Conservation (phyloP, 257 asterid genomes). For the Mentha longifolia region DNA sequence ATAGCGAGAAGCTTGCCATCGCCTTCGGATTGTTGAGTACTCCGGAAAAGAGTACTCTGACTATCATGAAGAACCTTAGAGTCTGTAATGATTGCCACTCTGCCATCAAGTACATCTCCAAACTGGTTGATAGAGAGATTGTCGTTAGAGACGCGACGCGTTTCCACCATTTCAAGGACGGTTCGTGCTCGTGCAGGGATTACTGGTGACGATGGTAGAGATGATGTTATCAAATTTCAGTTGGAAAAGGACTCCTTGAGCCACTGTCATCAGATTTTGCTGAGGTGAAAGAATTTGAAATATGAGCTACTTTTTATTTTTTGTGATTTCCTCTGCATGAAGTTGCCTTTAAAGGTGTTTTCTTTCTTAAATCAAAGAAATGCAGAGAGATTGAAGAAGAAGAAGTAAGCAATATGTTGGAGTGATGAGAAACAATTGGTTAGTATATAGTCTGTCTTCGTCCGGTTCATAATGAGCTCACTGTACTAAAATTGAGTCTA, state of each 20-base stretch:
- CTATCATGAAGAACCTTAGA: conserved; percentile 93
- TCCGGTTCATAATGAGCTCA: no score
- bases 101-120: conserved; percentile 75
- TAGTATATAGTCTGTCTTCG: no score
- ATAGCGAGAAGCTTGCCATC: conserved; percentile 92
- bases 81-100: conserved; percentile 89
- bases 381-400: no score
- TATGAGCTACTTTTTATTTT: background rate
- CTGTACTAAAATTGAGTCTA: no score
- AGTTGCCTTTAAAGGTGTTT: no score
- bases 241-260: background rate
- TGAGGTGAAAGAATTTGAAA: background rate
- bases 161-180: conserved; percentile 81
- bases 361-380: no score
- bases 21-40: conserved; percentile 74
- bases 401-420: no score
- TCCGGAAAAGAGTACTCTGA: conserved; percentile 64
- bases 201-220: conserved; percentile 54
- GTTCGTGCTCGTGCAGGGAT: conserved; percentile 78
- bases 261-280: background rate
- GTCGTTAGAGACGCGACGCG: conserved; percentile 79
- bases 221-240: no score
- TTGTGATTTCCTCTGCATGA: no score
- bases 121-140: conserved; percentile 64
- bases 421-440: no score